Evolutionary conservation across 2,329 filamentous ascomycete species (phyloP), one percentile per base, ranked within the genome.

Genomic region (Hymenoscyphus scutula): DNA sequence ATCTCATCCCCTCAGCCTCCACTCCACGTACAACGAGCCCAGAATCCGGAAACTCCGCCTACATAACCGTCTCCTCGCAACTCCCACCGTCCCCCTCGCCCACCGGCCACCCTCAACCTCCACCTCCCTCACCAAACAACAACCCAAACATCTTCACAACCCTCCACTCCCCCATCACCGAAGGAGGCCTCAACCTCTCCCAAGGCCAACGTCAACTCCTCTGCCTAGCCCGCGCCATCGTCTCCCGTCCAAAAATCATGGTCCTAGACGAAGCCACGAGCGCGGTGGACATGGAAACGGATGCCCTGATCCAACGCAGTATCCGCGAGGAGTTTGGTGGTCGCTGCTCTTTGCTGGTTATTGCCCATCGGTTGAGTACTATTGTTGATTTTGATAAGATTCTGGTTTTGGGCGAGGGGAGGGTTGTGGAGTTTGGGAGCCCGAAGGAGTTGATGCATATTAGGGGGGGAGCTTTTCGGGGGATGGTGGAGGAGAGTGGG

Each of bases 241-340:
- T 91, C 27, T 82, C 85, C 0, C 82, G 87, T 0, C 89, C 90
- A 2, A 89, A 89, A 72, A 86, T 94, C 69, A 89, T 94, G 84
- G 85, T 93, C 1, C 82, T 93, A 1, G 90, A 94, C 72, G 90
- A 93, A 76, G 90, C 90, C 0, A 94, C 90, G 0, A 88, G 84
- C 2, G 89, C 90, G 0, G 89, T 93, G 2, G 90, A 92, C 74
- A 91, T 91, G 87, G 79, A 82, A 48, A 92, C 90, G 0, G 90
- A 93, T 72, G 78, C 82, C 1, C 81, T 91, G 29, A 92, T 92
- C 70, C 89, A 92, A 76, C 82, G 86, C 5, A 86, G 82, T 58
- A 91, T 92, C 68, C 81, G 89, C 25, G 85, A 89, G 70, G 88
- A 91, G 72, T 91, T 91, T 66, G 84, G 80, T 0, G 84, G 84